Percentiles rank a stretch among this genome's conserved stretches.
These are phyloP conservation scores for Tylopilus plumbeoviolaceoides DNA, from an alignment of 768 basidiomycete genomes.

Conservation along the genomic window DNA sequence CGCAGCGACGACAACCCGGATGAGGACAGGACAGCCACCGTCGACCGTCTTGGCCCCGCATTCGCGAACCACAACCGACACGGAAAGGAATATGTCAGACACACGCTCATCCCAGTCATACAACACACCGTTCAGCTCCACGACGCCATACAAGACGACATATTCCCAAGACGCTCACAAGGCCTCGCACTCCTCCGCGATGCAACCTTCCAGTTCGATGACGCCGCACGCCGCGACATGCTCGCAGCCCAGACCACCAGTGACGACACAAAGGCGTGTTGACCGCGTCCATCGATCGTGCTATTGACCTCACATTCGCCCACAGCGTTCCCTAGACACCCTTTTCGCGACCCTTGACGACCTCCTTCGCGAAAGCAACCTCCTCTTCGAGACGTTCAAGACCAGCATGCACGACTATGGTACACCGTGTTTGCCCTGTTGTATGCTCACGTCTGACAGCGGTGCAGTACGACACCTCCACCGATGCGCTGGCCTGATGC, in stretches of 20 bases:
- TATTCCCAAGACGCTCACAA: slow-evolving; percentile 28
- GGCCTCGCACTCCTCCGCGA: slow-evolving; percentile 54
- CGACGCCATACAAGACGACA: slow-evolving; percentile 30
- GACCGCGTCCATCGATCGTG: slow-evolving; percentile 1
- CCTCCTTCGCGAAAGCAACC: slow-evolving; percentile 45
- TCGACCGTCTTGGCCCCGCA: slow-evolving; percentile 44
- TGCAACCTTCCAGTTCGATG: slow-evolving; percentile 52
- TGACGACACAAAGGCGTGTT: slow-evolving; percentile 41
- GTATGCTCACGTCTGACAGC: slow-evolving; percentile 5
- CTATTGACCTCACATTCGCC: slow-evolving; percentile 12
- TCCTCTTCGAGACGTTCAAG: slow-evolving; percentile 49
- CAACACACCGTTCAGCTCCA: slow-evolving; percentile 36
- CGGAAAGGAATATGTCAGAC: slow-evolving; percentile 29
- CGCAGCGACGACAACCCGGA: slow-evolving; percentile 36
- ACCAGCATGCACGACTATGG: slow-evolving; percentile 43
- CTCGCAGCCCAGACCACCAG: slow-evolving; percentile 39
- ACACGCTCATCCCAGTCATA: slow-evolving; percentile 34
- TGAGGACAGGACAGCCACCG: slow-evolving; percentile 41
- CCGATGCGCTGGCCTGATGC: slow-evolving; percentile 41
- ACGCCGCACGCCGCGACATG: slow-evolving; percentile 39
- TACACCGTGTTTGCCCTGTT: slow-evolving; percentile 25
- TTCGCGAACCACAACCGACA: slow-evolving; percentile 31
- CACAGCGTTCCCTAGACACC: slow-evolving; percentile 40
- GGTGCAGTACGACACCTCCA: slow-evolving; percentile 43
- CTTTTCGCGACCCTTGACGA: slow-evolving; percentile 45